These are phyloP conservation scores for Acrocalymma vagum DNA, from an alignment of 2,329 filamentous ascomycete species.

Conservation along the genomic window DNA sequence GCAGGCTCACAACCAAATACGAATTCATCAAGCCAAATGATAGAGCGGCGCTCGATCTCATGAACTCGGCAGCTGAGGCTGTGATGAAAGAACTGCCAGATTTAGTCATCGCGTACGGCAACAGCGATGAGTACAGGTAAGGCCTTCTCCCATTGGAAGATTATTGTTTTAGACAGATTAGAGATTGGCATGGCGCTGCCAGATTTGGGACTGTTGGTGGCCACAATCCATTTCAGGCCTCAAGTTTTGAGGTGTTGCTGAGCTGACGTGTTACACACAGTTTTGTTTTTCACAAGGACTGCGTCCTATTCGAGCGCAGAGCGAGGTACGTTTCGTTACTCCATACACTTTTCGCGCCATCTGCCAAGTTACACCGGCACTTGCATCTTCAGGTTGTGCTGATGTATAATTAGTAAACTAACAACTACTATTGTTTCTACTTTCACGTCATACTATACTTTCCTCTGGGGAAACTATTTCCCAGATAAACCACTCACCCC, in stretches of 20 bases:
- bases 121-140: slow-evolving; percentile 92
- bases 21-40: slow-evolving; percentile 94
- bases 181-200: slow-evolving; percentile 12
- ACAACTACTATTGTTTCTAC: slow-evolving; percentile 90
- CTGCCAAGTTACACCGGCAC: slow-evolving; percentile 3
- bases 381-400: slow-evolving; percentile 12
- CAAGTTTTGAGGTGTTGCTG: slow-evolving; percentile 21
- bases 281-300: slow-evolving; percentile 88
- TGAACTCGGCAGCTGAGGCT: slow-evolving; percentile 90
- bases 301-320: slow-evolving; percentile 84
- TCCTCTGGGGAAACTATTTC: slow-evolving; percentile 81
- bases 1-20: slow-evolving; percentile 83
- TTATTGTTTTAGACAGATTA: slow-evolving; percentile 24
- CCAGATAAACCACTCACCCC: slow-evolving; percentile 73
- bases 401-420: slow-evolving; percentile 72
- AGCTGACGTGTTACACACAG: slow-evolving; percentile 61
- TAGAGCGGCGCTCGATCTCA: slow-evolving; percentile 82
- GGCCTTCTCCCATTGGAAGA: slow-evolving; percentile 14
- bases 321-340: slow-evolving; percentile 65
- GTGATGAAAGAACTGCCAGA: slow-evolving; percentile 87
- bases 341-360: slow-evolving; percentile 15
- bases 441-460: slow-evolving; percentile 90
- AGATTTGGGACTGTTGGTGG: slow-evolving; percentile 2
- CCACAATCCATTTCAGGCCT: slow-evolving; percentile 11
- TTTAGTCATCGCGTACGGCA: slow-evolving; percentile 86